Base-by-base conservation (phyloP, 352 stramenopile genomes). In the Pythium diclinum region DNA sequence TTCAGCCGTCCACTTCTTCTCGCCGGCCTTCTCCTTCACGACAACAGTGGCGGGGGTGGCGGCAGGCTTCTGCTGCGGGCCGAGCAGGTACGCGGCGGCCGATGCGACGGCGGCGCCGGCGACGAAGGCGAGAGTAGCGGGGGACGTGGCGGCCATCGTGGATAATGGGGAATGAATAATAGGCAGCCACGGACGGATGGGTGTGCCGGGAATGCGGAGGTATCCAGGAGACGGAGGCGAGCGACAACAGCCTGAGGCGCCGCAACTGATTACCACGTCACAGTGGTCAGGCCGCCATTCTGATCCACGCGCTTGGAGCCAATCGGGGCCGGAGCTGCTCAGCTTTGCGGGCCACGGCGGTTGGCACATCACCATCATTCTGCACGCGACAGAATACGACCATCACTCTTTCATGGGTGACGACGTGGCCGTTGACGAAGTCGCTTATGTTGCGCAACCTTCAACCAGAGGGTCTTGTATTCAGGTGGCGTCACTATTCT, bases 1-100 rank as follows among this genome's bases (percentile, higher is more conserved):
- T 63, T 93, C 87, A 14, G 77, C 83, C 33, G 71, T 78, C 81
- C 78, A 92, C 28, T 79, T 77, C 63, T 86, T 69, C 56, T 59
- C 34, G 28, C 61, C 8, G 14, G 6, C 32, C 16, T 5, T n/a
- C 19, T 25, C n/a, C 28, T 72, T 9, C 9, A 47, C 33, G 17
- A 47, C 65, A 59, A 16, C 65, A 38, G 58, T 38, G 33, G 56
- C 68, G 56, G 67, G 63, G 57, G 47, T 38, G 33, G 56, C 68
- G 56, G 67, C 65, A 58, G 47, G 40, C 72, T 61, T 62, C 48
- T 46, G 70, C 65, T 33, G 55, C 57, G 68, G 59, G 59, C 68
- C 67, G 55, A 72, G 52, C 60, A 71, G 47, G 47, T 60, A 67
- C 23, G 68, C 17, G 33, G 61, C 55, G 5, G 59, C 59, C 30